Base-by-base conservation (phyloP, 306 rosid species). In the Cyclanthera cordifolia region DNA sequence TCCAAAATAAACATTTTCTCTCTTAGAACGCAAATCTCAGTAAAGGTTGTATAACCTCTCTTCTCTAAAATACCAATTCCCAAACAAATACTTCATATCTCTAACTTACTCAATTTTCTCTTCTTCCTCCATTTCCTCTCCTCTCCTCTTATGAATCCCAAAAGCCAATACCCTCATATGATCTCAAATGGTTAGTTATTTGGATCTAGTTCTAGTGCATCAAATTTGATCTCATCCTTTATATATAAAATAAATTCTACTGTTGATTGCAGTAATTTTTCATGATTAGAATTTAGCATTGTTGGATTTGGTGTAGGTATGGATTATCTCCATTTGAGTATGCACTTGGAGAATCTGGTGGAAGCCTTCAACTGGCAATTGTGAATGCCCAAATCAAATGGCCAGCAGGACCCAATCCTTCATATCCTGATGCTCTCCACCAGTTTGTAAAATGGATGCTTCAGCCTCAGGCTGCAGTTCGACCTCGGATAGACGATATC, bases 381-480 rank as follows among this genome's bases (percentile, higher is more conserved):
- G 78, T 90, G 52, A 94, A 94, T 81, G 96, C 89, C 27, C 97
- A 94, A 80, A 69, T 90, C 61, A 94, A 90, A 77, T 94, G 97
- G 96, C 99, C 99, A 58, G 77, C 88, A 27, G 95, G 94, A 65
- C 94, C 88, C 23, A 93, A 90, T 75, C 89, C 92, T 52, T 81
- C 43, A 37, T 37, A 90, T 78, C 99, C 99, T 21, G 99, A 94
- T 3, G 97, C 97, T 23, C 88, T 94, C 75, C 97, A 81, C 79
- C 90, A 88, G 86, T 94, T 94, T 20, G 89, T 94, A 30, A 85
- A 93, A 53, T 94, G 99, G 99, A 90, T 94, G 99, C 97, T 94
- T 85, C 99, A 90, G 73, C 92, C 99, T 13, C 96, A 86, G 75
- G 83, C 86, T 53, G 75, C 92, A 15, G 86, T 94, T 59, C 85